These are phyloP conservation scores for Gamsiella multidivaricata DNA, from an alignment of 192 early-diverging fungal genomes.

Conservation along the genomic window DNA sequence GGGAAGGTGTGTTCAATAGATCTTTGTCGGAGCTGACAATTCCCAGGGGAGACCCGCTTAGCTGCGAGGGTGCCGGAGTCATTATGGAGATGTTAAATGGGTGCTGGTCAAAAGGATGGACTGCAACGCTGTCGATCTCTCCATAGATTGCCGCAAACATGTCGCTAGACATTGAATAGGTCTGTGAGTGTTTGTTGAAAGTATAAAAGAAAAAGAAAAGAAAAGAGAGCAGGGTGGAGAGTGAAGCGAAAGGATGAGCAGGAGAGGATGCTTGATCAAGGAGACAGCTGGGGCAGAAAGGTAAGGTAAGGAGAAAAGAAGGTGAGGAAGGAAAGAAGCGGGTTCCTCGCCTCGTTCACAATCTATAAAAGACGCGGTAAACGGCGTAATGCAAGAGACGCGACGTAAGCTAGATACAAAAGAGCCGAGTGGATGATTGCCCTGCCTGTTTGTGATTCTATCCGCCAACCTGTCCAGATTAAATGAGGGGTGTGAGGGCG, in stretches of 20 bases:
- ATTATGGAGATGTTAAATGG: slow-evolving; percentile 10
- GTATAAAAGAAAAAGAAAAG: not conserved
- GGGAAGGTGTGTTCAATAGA: slow-evolving; percentile 20
- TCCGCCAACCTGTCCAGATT: too few species aligned
- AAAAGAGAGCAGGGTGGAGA: not conserved
- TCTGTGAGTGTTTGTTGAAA: not conserved
- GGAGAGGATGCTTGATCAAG: not conserved
- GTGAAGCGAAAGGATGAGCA: not conserved
- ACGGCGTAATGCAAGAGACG: too few species aligned
- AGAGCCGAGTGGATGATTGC: too few species aligned
- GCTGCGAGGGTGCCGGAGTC: slow-evolving; percentile 4
- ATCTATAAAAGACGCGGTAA: too few species aligned
- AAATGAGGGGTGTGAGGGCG: too few species aligned
- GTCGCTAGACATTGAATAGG: slow-evolving; percentile 13
- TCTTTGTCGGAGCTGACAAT: not conserved
- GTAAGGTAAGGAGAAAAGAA: not conserved
- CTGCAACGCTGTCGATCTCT: not conserved
- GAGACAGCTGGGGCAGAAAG: not conserved
- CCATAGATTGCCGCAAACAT: slow-evolving; percentile 26
- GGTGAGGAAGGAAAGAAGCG: not conserved
- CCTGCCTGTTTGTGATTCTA: too few species aligned
- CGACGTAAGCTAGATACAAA: too few species aligned
- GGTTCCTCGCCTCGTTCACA: too few species aligned
- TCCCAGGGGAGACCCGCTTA: slow-evolving; percentile 2
- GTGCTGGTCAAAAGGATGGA: not conserved